Evolutionary conservation across 2,329 filamentous ascomycete genomes (phyloP).

Genomic region (Pyrenochaeta sp.): DNA sequence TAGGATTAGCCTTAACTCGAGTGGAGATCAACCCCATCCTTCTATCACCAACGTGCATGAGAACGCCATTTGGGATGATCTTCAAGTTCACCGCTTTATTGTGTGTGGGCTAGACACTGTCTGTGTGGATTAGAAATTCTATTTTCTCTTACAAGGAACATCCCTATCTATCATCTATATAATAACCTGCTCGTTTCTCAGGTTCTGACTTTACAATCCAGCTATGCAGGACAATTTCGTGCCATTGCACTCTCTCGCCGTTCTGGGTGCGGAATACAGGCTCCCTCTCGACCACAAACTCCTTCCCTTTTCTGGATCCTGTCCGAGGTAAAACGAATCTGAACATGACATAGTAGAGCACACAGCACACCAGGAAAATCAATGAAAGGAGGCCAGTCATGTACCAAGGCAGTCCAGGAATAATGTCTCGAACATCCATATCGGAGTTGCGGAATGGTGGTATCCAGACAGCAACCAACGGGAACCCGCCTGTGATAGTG

Average conservation of each 20-base stretch:
- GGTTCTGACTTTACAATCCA: conserved; percentile 12
- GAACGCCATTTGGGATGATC: no score
- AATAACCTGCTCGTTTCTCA: conserved; percentile 4
- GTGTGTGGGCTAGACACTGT: no score
- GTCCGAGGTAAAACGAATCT: conserved; percentile 10
- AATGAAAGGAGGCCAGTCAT: conserved; percentile 8
- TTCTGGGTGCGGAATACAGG: conserved; percentile 17
- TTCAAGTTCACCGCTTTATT: no score
- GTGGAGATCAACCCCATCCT: not conserved
- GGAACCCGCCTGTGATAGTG: conserved; percentile 11
- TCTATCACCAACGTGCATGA: not conserved
- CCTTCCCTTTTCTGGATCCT: conserved; percentile 16
- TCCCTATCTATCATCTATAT: conserved; percentile 2
- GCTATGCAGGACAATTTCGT: conserved; percentile 19
- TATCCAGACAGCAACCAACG: conserved; percentile 19
- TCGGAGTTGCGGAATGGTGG: conserved; percentile 9
- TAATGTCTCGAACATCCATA: conserved; percentile 2
- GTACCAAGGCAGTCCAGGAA: conserved; percentile 15
- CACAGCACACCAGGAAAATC: conserved; percentile 10
- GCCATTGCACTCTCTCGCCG: conserved; percentile 19
- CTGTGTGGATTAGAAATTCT: no score
- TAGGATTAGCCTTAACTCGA: conserved; percentile 5
- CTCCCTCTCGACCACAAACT: conserved; percentile 18
- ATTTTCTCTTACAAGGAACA: no score
- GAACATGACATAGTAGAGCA: conserved; percentile 15